Conservation (phyloP, 2,329 filamentous ascomycete species). For the Biscogniauxia sp. region DNA sequence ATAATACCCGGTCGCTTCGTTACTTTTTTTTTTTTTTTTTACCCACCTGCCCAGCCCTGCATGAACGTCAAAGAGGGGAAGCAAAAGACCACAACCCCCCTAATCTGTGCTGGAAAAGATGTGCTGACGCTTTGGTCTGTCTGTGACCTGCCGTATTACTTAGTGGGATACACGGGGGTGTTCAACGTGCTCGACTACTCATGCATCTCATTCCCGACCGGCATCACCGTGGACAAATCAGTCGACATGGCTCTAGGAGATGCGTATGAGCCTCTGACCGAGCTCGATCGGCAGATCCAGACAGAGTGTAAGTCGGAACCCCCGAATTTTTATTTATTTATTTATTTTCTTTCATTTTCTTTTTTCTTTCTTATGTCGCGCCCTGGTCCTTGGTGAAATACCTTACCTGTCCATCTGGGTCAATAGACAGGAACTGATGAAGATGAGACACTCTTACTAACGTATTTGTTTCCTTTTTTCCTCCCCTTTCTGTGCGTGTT, state of each 20-base stretch:
- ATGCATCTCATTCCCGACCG: constrained; percentile 46
- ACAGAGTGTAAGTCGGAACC: constrained; percentile 40
- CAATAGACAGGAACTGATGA: background rate
- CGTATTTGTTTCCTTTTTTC: no score
- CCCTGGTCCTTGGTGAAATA: no score
- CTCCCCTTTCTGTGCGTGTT: background rate
- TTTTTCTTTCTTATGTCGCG: background rate
- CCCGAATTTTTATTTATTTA: background rate
- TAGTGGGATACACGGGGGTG: constrained; percentile 50
- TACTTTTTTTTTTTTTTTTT: no score
- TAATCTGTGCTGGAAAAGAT: background rate
- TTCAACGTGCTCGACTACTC: constrained; percentile 50
- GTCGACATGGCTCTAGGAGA: constrained; percentile 34
- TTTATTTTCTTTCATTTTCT: background rate
- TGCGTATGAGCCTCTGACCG: constrained; percentile 35
- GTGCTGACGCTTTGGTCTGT: constrained; percentile 4
- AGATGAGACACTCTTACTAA: background rate
- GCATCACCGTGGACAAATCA: constrained; percentile 38
- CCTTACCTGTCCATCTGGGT: no score
- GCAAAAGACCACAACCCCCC: no score
- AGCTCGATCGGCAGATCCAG: constrained; percentile 38
- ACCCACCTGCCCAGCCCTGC: background rate
- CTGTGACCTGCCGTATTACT: no score
- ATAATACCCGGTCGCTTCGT: no score
- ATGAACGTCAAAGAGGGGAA: no score